Evolutionary conservation across 768 basidiomycete species (phyloP), one percentile per base, ranked within the genome.

Genomic region (Boletales sp.): DNA sequence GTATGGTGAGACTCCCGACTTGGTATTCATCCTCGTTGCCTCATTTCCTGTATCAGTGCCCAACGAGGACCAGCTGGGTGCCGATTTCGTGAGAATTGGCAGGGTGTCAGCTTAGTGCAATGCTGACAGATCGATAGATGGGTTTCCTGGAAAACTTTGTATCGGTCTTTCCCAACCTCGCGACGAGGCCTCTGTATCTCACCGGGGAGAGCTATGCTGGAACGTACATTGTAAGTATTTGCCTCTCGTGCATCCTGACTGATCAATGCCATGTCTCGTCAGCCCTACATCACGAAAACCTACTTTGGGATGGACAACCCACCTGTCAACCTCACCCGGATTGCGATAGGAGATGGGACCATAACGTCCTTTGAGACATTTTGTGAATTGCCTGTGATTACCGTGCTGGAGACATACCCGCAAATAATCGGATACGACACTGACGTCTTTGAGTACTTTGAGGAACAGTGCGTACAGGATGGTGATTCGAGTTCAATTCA

Each of bases 201-300:
- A 81, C 81, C 1, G 86, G 86, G 9, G 86, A 87, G 65, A 84
- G 82, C 58, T 86, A 86, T 65, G 78, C 86, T 19, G 85, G 85
- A 17, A 76, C 74, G 47, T 85, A 82, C 56, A 85, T 86, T 45
- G 79, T 80, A 55, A 52, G 77, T 21, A 41, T 47, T 19, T 3
- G 21, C 11, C 31, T 31, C 12, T 31, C 17, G 5, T 8, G 3
- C n/a, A 13, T 14, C 15, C 13, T 14, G 32, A 6, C 14, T 31
- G 30, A 32, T 44, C 11, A 12, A 5, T 39, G 2, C 21, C 13
- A 48, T 5, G 15, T 15, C 2, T 5, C 7, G 70, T 82, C 9
- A 87, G 84, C 85, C 86, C 4, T 87, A 88, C 60, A 89, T 90
- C 58, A 72, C 83, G 51, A 86, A 86, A 65, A 68, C 83, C 8